phyloP scores from a whole-genome alignment of 1,284 basidiomycete genomes.

The Rhodotorula sp. region DNA sequence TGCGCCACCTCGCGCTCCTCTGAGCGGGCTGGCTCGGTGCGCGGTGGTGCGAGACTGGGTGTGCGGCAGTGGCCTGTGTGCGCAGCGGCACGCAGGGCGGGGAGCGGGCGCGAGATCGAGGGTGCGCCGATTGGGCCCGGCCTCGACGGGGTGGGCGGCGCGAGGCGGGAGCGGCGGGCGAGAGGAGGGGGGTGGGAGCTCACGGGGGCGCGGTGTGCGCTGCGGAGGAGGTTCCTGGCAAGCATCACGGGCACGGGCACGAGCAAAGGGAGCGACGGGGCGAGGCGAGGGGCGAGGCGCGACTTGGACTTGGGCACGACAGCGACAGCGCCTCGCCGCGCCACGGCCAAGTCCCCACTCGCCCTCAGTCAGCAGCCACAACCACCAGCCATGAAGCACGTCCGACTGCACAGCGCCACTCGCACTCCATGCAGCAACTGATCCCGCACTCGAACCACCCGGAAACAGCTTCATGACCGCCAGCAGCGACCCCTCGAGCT shows the following conservation, averaged over 20 bases:
- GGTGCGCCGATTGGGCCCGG: slow-evolving; percentile 17
- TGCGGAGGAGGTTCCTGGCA: slow-evolving; percentile 21
- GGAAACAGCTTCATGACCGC: slow-evolving; percentile 32
- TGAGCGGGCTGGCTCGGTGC: background rate
- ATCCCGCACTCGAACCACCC: background rate
- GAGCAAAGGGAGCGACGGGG: background rate
- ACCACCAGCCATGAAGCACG: slow-evolving; percentile 1
- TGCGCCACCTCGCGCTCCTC: no score
- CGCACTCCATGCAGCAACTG: no score
- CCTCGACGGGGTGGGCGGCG: background rate
- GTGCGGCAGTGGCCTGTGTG: background rate
- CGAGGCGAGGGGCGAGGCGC: background rate
- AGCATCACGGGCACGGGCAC: slow-evolving; percentile 11
- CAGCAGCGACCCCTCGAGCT: background rate
- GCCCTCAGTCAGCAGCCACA: background rate
- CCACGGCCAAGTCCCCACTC: background rate
- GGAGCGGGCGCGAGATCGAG: background rate
- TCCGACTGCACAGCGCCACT: no score
- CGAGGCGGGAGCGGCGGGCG: background rate
- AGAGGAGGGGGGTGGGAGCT: background rate
- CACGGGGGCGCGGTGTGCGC: slow-evolving; percentile 22
- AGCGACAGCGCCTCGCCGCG: background rate
- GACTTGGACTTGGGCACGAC: background rate
- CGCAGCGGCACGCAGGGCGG: background rate
- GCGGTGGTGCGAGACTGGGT: background rate